A percentile compares a stretch with the other conserved stretches of the same genome.
Evolutionary conservation across 768 basidiomycete species (phyloP).

Genomic region (Tephrocybe rancida): DNA sequence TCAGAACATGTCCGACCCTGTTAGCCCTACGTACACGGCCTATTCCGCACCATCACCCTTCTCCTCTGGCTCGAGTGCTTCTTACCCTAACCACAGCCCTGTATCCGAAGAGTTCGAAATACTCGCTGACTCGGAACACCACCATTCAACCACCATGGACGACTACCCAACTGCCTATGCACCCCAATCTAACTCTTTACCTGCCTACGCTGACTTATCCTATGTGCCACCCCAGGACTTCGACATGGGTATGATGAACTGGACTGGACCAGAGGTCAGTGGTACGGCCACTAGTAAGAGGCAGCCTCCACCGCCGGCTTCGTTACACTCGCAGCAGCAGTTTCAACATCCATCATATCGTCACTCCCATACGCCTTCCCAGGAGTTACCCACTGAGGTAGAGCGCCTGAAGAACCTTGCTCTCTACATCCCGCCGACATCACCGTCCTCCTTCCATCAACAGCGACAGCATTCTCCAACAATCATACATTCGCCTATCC

Average conservation of each 20-base stretch:
- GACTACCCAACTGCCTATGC: slow-evolving; percentile 16
- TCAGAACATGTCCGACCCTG: slow-evolving; percentile 25
- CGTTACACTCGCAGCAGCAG: slow-evolving; percentile 8
- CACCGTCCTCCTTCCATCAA: slow-evolving; percentile 13
- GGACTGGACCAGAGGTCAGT: slow-evolving; percentile 13
- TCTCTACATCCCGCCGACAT: slow-evolving; percentile 20
- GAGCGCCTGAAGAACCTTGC: slow-evolving; percentile 21
- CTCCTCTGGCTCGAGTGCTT: slow-evolving; percentile 39
- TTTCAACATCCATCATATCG: slow-evolving; percentile 15
- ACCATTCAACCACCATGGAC: slow-evolving; percentile 6
- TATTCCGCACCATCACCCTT: slow-evolving; percentile 40
- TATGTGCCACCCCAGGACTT: slow-evolving; percentile 20
- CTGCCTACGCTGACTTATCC: slow-evolving; percentile 16
- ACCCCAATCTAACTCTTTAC: slow-evolving; percentile 17
- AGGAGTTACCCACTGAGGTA: slow-evolving; percentile 16
- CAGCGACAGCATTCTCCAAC: slow-evolving; percentile 18
- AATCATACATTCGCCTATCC: slow-evolving; percentile 26
- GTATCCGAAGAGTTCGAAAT: slow-evolving; percentile 32
- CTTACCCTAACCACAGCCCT: slow-evolving; percentile 33
- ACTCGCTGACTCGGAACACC: slow-evolving; percentile 11
- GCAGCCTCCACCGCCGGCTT: slow-evolving; percentile 11
- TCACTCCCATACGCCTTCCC: slow-evolving; percentile 10
- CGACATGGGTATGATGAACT: slow-evolving; percentile 19
- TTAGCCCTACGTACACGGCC: slow-evolving; percentile 38
- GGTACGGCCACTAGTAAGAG: slow-evolving; percentile 1